Percentiles rank a stretch among this genome's conserved stretches.
Evolutionary conservation across 345 rosid species (phyloP).

Genomic region (Euphorbia lathyris): DNA sequence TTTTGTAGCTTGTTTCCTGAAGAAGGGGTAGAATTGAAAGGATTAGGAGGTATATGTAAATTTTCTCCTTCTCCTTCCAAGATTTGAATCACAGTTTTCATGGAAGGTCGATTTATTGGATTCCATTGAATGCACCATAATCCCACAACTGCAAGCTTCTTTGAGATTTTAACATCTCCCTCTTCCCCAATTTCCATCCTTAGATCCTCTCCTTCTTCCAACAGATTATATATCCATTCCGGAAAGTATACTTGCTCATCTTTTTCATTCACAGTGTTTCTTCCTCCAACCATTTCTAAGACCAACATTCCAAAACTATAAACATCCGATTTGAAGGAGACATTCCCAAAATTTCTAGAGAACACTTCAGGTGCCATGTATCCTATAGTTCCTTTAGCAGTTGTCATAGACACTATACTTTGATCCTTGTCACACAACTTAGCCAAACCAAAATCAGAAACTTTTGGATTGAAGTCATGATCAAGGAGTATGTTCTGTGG

Average conservation of each 20-base stretch:
- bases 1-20: too few species aligned
- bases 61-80: too few species aligned
- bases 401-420: conserved; percentile 7
- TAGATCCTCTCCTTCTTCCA: not conserved
- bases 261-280: not conserved
- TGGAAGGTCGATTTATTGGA: too few species aligned
- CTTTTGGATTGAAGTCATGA: conserved; percentile 2
- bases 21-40: too few species aligned
- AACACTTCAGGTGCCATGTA: conserved; percentile 14
- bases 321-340: conserved; percentile 6
- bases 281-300: not conserved
- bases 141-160: too few species aligned
- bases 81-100: not conserved
- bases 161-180: too few species aligned
- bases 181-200: too few species aligned
- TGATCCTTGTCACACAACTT: conserved; percentile 11
- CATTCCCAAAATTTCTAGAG: conserved; percentile 12
- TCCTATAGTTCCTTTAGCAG: conserved; percentile 7
- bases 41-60: too few species aligned
- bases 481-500: too few species aligned
- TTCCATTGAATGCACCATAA: too few species aligned
- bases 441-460: conserved; percentile 7
- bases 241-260: too few species aligned
- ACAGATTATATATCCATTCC: too few species aligned
- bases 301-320: conserved; percentile 10